Percentiles rank a stretch among this genome's conserved stretches.
These are phyloP conservation scores for Fusarium penzigii DNA, from an alignment of 2,329 filamentous ascomycete genomes.

Conservation along the genomic window DNA sequence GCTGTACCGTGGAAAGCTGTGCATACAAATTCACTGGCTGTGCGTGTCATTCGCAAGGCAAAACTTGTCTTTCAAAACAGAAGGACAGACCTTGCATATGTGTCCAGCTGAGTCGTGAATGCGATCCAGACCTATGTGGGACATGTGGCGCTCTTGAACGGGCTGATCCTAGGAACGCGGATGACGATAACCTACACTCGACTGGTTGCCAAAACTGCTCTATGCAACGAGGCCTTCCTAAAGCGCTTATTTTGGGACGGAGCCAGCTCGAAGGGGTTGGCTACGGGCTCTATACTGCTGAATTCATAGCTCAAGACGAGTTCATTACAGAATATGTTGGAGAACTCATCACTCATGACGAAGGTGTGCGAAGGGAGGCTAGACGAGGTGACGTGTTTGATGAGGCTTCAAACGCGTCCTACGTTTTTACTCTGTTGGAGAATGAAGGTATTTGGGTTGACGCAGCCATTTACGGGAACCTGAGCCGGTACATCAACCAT, in stretches of 20 bases:
- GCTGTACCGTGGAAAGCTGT: constrained; percentile 60
- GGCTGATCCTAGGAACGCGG: constrained; percentile 67
- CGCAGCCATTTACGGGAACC: constrained; percentile 75
- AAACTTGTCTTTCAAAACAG: constrained; percentile 57
- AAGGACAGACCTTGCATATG: constrained; percentile 69
- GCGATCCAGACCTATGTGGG: constrained; percentile 74
- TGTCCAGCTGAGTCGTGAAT: constrained; percentile 72
- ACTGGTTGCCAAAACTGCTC: constrained; percentile 71
- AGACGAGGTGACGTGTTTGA: constrained; percentile 62
- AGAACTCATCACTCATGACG: constrained; percentile 70
- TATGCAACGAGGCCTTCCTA: constrained; percentile 67
- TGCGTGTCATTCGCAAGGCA: constrained; percentile 61
- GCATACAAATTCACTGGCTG: constrained; percentile 67
- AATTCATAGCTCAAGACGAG: constrained; percentile 66
- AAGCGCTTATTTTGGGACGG: constrained; percentile 67
- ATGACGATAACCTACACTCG: constrained; percentile 56
- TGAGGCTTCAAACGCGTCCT: constrained; percentile 62
- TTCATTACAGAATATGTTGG: constrained; percentile 82
- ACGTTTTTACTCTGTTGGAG: constrained; percentile 61
- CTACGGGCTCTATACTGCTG: constrained; percentile 73
- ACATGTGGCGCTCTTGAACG: constrained; percentile 69
- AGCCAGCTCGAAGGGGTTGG: constrained; percentile 69
- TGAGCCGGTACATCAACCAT: constrained; percentile 83
- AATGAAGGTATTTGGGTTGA: constrained; percentile 69
- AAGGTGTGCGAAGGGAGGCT: constrained; percentile 68